A percentile compares a stretch with the other conserved stretches of the same genome.
Conservation (phyloP, 371 early-diverging fungal genomes). For the Apophysomyces elegans region DNA sequence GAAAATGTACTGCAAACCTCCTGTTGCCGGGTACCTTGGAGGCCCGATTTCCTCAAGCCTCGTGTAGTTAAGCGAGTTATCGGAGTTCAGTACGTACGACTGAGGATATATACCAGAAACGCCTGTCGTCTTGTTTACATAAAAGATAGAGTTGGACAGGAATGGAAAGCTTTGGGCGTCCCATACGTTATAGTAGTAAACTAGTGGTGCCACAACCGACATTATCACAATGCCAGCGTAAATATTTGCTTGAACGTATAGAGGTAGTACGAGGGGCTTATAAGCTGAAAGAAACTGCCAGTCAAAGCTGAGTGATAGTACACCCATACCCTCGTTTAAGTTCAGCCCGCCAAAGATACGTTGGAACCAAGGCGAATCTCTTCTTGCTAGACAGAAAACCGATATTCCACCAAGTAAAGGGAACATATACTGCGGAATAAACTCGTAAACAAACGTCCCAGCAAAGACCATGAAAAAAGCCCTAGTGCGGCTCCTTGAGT, state of each 20-base stretch:
- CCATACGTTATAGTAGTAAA: slow-evolving; percentile 51
- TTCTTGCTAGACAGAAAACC: slow-evolving; percentile 47
- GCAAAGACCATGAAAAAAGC: slow-evolving; percentile 56
- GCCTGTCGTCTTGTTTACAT: slow-evolving; percentile 28
- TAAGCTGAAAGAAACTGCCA: slow-evolving; percentile 47
- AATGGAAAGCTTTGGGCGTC: slow-evolving; percentile 51
- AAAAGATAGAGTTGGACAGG: slow-evolving; percentile 45
- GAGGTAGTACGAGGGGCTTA: slow-evolving; percentile 71
- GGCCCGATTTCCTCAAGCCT: slow-evolving; percentile 39
- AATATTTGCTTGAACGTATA: slow-evolving; percentile 53
- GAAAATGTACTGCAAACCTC: slow-evolving; percentile 34
- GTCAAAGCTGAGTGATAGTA: slow-evolving; percentile 54
- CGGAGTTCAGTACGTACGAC: slow-evolving; percentile 34
- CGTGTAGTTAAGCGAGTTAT: slow-evolving; percentile 42
- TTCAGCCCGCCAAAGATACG: slow-evolving; percentile 53
- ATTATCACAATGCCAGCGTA: slow-evolving; percentile 39
- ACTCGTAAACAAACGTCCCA: slow-evolving; percentile 44
- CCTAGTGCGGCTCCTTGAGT: slow-evolving; percentile 64
- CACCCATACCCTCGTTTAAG: slow-evolving; percentile 56
- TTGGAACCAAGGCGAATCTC: slow-evolving; percentile 53
- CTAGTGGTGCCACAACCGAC: slow-evolving; percentile 41
- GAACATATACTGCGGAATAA: slow-evolving; percentile 54
- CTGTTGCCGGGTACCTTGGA: slow-evolving; percentile 35
- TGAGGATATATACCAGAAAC: slow-evolving; percentile 43
- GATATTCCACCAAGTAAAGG: slow-evolving; percentile 54